phyloP scores from a whole-genome alignment of 2,329 filamentous ascomycete genomes.

The Cladobotryum protrusum region DNA sequence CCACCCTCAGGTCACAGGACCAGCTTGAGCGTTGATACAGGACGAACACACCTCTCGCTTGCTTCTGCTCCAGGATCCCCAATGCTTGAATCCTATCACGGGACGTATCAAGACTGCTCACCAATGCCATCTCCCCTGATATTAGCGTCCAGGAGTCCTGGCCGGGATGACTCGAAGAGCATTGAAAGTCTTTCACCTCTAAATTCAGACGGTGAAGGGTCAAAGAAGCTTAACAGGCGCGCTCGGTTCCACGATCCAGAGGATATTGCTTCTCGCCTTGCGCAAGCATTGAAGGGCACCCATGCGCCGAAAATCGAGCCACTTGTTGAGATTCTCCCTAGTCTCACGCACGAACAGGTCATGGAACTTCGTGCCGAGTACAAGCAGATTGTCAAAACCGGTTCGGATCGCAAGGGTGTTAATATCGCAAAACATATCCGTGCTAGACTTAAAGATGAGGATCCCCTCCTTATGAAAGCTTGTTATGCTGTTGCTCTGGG shows the following conservation, averaged over 20 bases:
- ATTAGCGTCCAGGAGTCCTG: conserved; percentile 39
- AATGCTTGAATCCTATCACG: conserved; percentile 83
- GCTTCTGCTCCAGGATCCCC: conserved; percentile 68
- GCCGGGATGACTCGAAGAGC: conserved; percentile 40
- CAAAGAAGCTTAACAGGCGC: conserved; percentile 47
- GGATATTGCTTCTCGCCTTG: conserved; percentile 69
- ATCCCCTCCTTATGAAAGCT: conserved; percentile 77
- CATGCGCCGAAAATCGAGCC: conserved; percentile 60
- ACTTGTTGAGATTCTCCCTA: conserved; percentile 77
- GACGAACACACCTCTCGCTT: conserved; percentile 38
- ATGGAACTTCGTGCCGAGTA: conserved; percentile 82
- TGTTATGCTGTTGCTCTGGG: conserved; percentile 87
- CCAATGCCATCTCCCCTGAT: conserved; percentile 84
- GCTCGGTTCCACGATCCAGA: conserved; percentile 79
- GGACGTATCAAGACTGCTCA: conserved; percentile 89
- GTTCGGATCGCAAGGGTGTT: conserved; percentile 65
- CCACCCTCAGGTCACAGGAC: conserved; percentile 46
- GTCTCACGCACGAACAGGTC: conserved; percentile 79
- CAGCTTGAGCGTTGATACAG: conserved; percentile 44
- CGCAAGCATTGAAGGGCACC: conserved; percentile 65
- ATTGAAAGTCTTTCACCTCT: conserved; percentile 48
- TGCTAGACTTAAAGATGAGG: conserved; percentile 64
- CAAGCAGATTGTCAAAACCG: conserved; percentile 81
- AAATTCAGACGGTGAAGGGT: conserved; percentile 40
- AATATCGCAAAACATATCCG: conserved; percentile 85